Percentiles rank a stretch among this genome's conserved stretches.
phyloP scores from a whole-genome alignment of 768 basidiomycete species.

The Termitomyces sp. region DNA sequence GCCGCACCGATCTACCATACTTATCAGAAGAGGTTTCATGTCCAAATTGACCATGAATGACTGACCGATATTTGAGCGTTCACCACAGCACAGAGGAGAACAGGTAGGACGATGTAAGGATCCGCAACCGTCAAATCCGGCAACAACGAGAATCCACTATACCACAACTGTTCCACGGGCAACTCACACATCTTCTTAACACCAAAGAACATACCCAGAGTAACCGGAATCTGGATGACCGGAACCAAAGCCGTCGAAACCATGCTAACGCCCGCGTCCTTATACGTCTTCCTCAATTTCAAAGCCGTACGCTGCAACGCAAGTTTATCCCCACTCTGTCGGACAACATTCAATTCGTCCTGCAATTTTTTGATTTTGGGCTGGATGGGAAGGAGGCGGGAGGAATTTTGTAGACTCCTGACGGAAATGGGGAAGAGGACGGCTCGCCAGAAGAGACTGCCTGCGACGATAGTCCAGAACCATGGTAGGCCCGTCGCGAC shows the following conservation, averaged over 20 bases:
- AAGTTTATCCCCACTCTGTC: slow-evolving; percentile 31
- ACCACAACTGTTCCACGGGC: slow-evolving; percentile 70
- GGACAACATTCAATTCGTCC: slow-evolving; percentile 36
- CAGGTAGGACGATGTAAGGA: slow-evolving; percentile 72
- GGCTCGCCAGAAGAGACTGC: slow-evolving; percentile 58
- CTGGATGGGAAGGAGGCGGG: slow-evolving; percentile 58
- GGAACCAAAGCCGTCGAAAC: slow-evolving; percentile 44
- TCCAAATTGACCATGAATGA: not conserved
- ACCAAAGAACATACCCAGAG: slow-evolving; percentile 81
- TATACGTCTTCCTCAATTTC: slow-evolving; percentile 54
- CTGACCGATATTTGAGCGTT: slow-evolving; percentile 70
- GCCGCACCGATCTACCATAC: slow-evolving; percentile 38
- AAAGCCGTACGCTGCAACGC: slow-evolving; percentile 53
- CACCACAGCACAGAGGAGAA: slow-evolving; percentile 51
- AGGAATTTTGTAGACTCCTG: slow-evolving; percentile 51
- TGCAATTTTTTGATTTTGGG: slow-evolving; percentile 45
- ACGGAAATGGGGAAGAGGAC: slow-evolving; percentile 60
- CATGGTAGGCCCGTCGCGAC: slow-evolving; percentile 72
- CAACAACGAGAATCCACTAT: slow-evolving; percentile 72
- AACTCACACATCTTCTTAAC: slow-evolving; percentile 66
- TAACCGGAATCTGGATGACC: slow-evolving; percentile 70
- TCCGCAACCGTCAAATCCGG: slow-evolving; percentile 78
- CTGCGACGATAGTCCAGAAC: slow-evolving; percentile 77
- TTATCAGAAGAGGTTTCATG: not conserved
- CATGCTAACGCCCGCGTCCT: slow-evolving; percentile 64